Percentiles rank a stretch among this genome's conserved stretches.
phyloP scores from a whole-genome alignment of 2,329 filamentous ascomycete species.

The Claviceps sorghi region DNA sequence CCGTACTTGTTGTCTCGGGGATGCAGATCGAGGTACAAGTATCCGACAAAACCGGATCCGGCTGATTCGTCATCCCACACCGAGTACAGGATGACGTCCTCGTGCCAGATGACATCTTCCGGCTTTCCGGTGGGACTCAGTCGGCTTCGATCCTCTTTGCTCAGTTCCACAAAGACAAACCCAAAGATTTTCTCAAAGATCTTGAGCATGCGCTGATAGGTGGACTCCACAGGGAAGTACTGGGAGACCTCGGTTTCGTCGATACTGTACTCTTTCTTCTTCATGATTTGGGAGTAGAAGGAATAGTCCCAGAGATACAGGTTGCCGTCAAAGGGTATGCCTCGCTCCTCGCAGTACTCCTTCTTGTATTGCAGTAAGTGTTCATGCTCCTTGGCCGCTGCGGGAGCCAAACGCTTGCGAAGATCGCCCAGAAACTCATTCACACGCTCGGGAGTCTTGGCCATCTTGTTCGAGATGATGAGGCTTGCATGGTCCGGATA shows the following conservation, averaged over 20 bases:
- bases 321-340: slow-evolving; percentile 45
- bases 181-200: slow-evolving; percentile 78
- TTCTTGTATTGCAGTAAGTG: slow-evolving; percentile 64
- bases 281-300: slow-evolving; percentile 67
- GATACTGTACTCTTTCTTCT: slow-evolving; percentile 66
- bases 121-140: slow-evolving; percentile 54
- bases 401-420: slow-evolving; percentile 48
- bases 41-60: slow-evolving; percentile 61
- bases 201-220: slow-evolving; percentile 62
- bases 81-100: slow-evolving; percentile 68
- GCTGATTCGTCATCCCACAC: slow-evolving; percentile 67
- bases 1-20: slow-evolving; percentile 71
- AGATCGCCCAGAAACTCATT: slow-evolving; percentile 60
- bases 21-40: slow-evolving; percentile 70
- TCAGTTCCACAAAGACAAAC: slow-evolving; percentile 61
- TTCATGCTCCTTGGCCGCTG: slow-evolving; percentile 54
- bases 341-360: slow-evolving; percentile 46
- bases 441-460: slow-evolving; percentile 59
- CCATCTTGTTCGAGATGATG: slow-evolving; percentile 73
- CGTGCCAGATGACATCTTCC: slow-evolving; percentile 65
- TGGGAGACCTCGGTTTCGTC: slow-evolving; percentile 69
- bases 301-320: slow-evolving; percentile 76
- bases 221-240: slow-evolving; percentile 66
- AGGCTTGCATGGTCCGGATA: slow-evolving; percentile 66
- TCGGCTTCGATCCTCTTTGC: slow-evolving; percentile 46